These are phyloP conservation scores for Vigna hirtella DNA, from an alignment of 306 rosid species.

Conservation along the genomic window DNA sequence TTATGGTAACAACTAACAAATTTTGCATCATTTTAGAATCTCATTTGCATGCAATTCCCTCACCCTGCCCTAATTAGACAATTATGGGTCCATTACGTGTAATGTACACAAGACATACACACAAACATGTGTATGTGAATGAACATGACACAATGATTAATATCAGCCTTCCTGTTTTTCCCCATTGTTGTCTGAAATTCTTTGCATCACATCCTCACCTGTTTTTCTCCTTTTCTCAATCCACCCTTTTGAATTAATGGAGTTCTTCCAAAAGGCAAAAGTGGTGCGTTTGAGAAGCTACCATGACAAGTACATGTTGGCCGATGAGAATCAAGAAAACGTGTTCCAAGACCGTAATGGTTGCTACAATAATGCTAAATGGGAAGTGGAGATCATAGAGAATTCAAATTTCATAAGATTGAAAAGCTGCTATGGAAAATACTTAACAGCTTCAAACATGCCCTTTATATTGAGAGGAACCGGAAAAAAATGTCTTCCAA, in stretches of 20 bases:
- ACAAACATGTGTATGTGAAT: background rate
- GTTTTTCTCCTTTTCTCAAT: background rate
- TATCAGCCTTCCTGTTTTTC: background rate
- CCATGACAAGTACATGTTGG: conserved; percentile 83
- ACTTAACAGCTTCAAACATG: conserved; percentile 84
- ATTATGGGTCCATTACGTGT: background rate
- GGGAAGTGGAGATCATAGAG: conserved; percentile 71
- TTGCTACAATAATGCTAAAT: conserved; percentile 60
- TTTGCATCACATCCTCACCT: background rate
- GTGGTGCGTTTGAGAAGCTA: conserved; percentile 74
- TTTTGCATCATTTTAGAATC: conserved; percentile 33
- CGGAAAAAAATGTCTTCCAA: conserved; percentile 76
- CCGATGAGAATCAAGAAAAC: conserved; percentile 69
- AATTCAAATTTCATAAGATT: conserved; percentile 52
- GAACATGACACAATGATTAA: background rate
- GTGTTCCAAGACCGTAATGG: conserved; percentile 83
- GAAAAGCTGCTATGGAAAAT: conserved; percentile 73
- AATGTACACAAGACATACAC: background rate
- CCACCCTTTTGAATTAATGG: conserved; percentile 54
- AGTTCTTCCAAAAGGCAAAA: conserved; percentile 70
- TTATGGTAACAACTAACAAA: conserved; percentile 21
- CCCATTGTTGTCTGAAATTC: background rate
- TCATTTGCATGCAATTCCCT: background rate
- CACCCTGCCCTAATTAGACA: conserved; percentile 1
- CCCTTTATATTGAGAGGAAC: conserved; percentile 68